Base-by-base conservation (phyloP, 2,329 filamentous ascomycete species). In the Aspergillus spinulosporus region DNA sequence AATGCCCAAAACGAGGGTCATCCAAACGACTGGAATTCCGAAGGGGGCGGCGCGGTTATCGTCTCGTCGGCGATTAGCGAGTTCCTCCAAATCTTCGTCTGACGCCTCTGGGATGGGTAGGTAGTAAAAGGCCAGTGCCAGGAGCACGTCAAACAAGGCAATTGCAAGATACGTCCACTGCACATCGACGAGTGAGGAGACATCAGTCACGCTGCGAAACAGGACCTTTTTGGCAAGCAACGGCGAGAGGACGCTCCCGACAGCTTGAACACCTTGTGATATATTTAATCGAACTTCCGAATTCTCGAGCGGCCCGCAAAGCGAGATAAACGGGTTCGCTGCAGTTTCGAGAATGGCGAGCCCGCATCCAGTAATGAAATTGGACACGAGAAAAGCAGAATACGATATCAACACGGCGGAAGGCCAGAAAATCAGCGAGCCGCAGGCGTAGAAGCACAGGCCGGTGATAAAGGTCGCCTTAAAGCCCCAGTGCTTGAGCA, bases 151-250 rank as follows among this genome's bases (percentile, higher is more conserved):
- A 62, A 86, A 85, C 9, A 87, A 75, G 1, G 83, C 78, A 55
- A 87, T 86, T 5, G 82, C 84, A 2, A 87, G 78, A 58, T 87
- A 87, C 0, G 84, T 80, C 83, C 84, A 87, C 66, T 87, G 84
- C 1, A 85, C 83, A 53, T 84, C 78, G 54, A 86, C 80, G 29
- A 87, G 67, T 8, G 77, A 80, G 0, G 78, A 74, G 0, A 81
- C 80, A 54, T 80, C 72, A 3, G 67, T 67, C 1, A 77, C 73
- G n/a, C 70, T 68, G 36, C 75, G 77, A 71, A 86, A 85, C 29
- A 87, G 76, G 0, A 84, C 83, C 52, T 80, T 81, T 56, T 81
- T 76, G 3, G 84, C 84, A 34, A 87, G 75, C 2, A 86, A 74
- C 2, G 84, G 84, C 0, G 84, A 84, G 9, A 84, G 69, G 5